Base-by-base conservation (phyloP, 2,329 filamentous ascomycete species). In the Didymella keratinophila region DNA sequence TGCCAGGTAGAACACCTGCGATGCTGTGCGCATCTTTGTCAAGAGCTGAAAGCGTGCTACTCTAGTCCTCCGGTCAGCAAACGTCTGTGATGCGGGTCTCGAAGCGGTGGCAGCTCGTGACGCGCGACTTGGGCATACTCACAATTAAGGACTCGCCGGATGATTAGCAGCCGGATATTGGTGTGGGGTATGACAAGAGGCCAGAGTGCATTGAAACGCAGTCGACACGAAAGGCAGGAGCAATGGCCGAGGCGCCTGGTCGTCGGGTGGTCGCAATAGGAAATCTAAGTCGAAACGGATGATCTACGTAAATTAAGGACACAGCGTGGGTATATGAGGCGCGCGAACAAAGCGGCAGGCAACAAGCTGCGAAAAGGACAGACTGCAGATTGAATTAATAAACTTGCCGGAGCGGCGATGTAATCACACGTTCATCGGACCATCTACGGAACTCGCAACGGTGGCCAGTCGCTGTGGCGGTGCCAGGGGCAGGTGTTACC, bases 1-100 rank as follows among this genome's bases (percentile, higher is more conserved):
- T 54, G 86, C 86, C 56, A 88, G 79, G 74, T 85, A 88, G 76
- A 89, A 88, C 41, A 83, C 72, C 63, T 81, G 80, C 57, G 82
- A 79, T 52, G 84, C 82, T 56, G 80, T 76, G 67, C 80, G 82
- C 85, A 87, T 87, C 37, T 61, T 61, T 34, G 28, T 42, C 45
- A 60, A 42, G 39, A 45, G 28, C 47, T 56, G 36, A 16, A 48
- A 36, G 54, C 27, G 48, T 63, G 61, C 60, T 68, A 60, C 57
- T 63, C 42, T 52, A 64, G 62, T 63, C 63, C 59, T 65, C 61
- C 50, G 56, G 65, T 78, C 70, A 78, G 75, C 69, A 65, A 71
- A 75, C 65, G 71, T 72, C 69, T 65, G 69, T 70, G 58, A 67
- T 60, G 57, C 60, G 58, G 56, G 52, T 65, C 54, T 60, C 30